Conservation (phyloP, 345 rosid genomes). For the Lepidium africanum region DNA sequence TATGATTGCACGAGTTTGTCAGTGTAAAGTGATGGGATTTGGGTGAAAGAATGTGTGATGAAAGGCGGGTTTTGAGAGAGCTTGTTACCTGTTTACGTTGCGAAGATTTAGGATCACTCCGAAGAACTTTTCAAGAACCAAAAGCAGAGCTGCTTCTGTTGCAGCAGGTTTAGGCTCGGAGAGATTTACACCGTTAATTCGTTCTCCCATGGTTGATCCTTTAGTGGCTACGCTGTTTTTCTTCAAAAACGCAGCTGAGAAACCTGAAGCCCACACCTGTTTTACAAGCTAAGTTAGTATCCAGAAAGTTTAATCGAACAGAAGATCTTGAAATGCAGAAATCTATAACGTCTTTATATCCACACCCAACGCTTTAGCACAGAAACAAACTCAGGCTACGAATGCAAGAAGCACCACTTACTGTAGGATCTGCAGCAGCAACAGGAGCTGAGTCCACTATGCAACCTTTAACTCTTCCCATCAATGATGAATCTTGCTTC, state of each 20-base stretch:
- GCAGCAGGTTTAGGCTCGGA: slow-evolving; percentile 58
- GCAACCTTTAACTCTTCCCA: slow-evolving; percentile 75
- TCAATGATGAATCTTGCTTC: slow-evolving; percentile 60
- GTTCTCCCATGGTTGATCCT: slow-evolving; percentile 32
- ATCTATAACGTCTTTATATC: neutral
- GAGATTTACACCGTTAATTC: slow-evolving; percentile 21
- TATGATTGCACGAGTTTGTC: neutral
- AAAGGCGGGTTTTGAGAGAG: neutral
- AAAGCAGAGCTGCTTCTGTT: slow-evolving; percentile 75
- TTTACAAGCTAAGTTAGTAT: slow-evolving; percentile 17
- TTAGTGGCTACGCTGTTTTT: slow-evolving; percentile 81
- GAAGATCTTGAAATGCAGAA: neutral
- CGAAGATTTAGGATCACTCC: slow-evolving; percentile 74
- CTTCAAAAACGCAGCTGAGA: slow-evolving; percentile 91
- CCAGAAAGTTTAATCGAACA: neutral
- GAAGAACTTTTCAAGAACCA: slow-evolving; percentile 76
- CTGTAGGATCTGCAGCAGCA: slow-evolving; percentile 93
- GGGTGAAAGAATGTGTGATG: neutral
- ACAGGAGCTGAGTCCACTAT: slow-evolving; percentile 98
- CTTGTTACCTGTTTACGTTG: slow-evolving; percentile 60
- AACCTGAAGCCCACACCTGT: slow-evolving; percentile 98
- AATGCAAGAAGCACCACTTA: slow-evolving; percentile 24
- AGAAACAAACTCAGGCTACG: neutral
- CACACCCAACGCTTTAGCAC: neutral
- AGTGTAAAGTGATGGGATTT: neutral